Base-by-base conservation (phyloP, 306 rosid genomes). In the Lithocarpus polystachyus region DNA sequence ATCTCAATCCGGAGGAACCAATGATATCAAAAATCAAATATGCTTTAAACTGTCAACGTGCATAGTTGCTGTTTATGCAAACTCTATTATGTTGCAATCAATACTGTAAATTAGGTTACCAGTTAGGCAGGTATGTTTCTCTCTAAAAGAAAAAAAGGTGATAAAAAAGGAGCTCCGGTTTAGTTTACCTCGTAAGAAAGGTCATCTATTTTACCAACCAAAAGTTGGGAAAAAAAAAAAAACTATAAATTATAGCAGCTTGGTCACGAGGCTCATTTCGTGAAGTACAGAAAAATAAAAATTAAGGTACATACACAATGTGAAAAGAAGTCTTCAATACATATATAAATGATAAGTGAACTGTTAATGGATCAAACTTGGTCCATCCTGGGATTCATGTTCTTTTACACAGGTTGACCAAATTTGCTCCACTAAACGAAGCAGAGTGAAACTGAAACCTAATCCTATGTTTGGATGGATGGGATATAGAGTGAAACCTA, bases 301-400 rank as follows among this genome's bases (percentile, higher is more conserved):
- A 26, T 31, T 18, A 72, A 29, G 54, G 53, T 45, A 33, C 64
- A 74, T 4, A 28, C 29, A 4, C 5, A n/a, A 56, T 19, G 23
- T 33, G 56, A 65, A 74, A 68, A 23, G 40, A 23, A 24, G 26
- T 15, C 29, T 2, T 69, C 52, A 54, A 29, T 81, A 15, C 37
- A 54, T 60, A 77, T 62, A 59, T 71, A 72, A 72, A 74, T 35
- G 74, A 67, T 73, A 82, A 79, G 87, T 76, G 29, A 59, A 61
- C 81, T 56, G 68, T 88, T 84, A 83, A 93, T 83, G 97, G 94
- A 93, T 88, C 92, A 90, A 89, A 93, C 86, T 85, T 89, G 96
- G 92, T 90, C 92, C 84, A 87, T 89, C 88, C 88, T 75, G 73
- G 26, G 56, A 45, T 22, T 35, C 54, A 70, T 53, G 24, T 69